Base-by-base conservation (phyloP, 345 rosid species). In the Eucalyptus guilfoylei region DNA sequence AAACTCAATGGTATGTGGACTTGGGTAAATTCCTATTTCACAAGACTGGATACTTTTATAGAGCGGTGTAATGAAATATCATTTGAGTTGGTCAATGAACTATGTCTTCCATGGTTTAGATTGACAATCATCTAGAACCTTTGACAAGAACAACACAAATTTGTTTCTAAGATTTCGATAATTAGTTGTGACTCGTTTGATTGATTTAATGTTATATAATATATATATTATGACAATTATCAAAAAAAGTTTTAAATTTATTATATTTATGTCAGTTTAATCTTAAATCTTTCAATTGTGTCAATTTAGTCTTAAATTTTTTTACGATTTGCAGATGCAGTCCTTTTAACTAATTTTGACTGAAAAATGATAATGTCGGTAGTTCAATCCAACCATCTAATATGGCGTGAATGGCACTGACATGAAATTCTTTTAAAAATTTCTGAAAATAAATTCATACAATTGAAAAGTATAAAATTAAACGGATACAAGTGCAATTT, bases 261-360 rank as follows among this genome's bases (percentile, higher is more conserved):
- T 23, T 23, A 6, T 23, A 55, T 55, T 55, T 6, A 55, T 23
- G 13, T 0, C 1, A 55, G 3, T 55, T 23, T 24, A 23, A 55
- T 55, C 1, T 9, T 9, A 55, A 55, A 55, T 2, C 0, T 55
- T 55, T 23, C 0, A 55, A 23, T 55, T 4, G 1, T 2, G 6
- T 2, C 8, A 9, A 55, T 55, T 55, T 24, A 23, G 4, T 4
- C 1, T 0, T 55, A 24, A 23, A 2, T 24, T 1, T 23, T 24
- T 55, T 55, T 4, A 55, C 3, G 0, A 24, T 55, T 55, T 55
- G 11, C 1, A 23, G 0, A 24, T 23, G 6, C 1, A 55, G 0
- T 24, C 13, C 2, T 55, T 55, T 55, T 23, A 21, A 5, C 3
- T 24, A 55, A 52, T 52, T 52, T 52, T 52, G 24, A 52, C 10